Conservation (phyloP, 179 eudicot species). For the Amaranthus tricolor region DNA sequence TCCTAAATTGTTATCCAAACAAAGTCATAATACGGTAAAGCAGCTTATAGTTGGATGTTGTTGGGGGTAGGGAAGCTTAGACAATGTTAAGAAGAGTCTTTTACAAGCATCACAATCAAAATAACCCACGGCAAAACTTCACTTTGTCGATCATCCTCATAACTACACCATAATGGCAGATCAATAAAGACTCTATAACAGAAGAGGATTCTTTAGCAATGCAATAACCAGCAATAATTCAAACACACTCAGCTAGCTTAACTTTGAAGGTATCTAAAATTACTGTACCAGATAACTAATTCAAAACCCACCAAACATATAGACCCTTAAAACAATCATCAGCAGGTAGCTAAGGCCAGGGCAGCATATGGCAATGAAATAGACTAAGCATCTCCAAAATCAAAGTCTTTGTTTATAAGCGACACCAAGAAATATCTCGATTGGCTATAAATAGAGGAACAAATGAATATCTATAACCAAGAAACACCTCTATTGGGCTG, state of each 20-base stretch:
- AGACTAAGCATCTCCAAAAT: conserved; percentile 12
- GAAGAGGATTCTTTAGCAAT: too few relatives aligned
- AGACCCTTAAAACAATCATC: conserved; percentile 9
- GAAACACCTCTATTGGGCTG: neutral
- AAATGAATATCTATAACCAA: neutral
- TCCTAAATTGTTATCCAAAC: too few relatives aligned
- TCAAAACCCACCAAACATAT: neutral
- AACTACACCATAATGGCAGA: too few relatives aligned
- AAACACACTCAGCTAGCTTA: neutral
- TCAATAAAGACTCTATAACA: too few relatives aligned
- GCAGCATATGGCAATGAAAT: conserved; percentile 7
- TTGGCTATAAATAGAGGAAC: neutral
- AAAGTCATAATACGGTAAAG: too few relatives aligned
- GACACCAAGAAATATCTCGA: neutral
- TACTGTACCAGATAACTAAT: conserved; percentile 12
- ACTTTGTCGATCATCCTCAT: too few relatives aligned
- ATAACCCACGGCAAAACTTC: too few relatives aligned
- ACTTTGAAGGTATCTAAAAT: neutral
- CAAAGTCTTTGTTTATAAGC: conserved; percentile 9
- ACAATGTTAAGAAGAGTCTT: too few relatives aligned
- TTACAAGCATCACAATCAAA: too few relatives aligned
- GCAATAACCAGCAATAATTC: too few relatives aligned
- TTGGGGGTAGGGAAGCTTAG: too few relatives aligned
- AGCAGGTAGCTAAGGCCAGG: neutral
- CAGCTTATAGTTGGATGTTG: too few relatives aligned